phyloP scores from a whole-genome alignment of 2,329 filamentous ascomycete species.

The Penicillium janthinellum region DNA sequence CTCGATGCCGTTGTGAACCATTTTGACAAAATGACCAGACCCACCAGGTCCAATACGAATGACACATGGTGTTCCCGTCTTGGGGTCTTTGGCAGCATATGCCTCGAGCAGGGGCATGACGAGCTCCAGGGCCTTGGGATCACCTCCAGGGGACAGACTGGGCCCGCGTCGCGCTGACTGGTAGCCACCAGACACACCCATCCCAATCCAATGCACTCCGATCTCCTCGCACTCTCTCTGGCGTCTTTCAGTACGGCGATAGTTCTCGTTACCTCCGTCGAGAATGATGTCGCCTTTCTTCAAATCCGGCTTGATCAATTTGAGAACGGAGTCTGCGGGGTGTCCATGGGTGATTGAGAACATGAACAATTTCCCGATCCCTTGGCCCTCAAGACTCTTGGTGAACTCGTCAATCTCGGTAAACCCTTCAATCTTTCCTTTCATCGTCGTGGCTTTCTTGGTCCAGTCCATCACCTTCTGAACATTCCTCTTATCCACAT shows the following conservation, averaged over 20 bases:
- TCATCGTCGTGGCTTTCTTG: conserved; percentile 25
- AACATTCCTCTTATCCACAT: conserved; percentile 37
- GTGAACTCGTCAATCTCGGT: conserved; percentile 41
- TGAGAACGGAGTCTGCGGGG: conserved; percentile 41
- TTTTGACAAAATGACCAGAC: conserved; percentile 72
- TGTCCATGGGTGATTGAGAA: conserved; percentile 46
- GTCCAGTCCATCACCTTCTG: conserved; percentile 33
- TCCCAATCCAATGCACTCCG: conserved; percentile 67
- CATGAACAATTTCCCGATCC: conserved; percentile 40
- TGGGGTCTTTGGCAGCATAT: conserved; percentile 63
- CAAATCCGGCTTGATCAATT: conserved; percentile 53
- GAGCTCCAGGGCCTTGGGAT: conserved; percentile 57
- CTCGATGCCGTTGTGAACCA: conserved; percentile 75
- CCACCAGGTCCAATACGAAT: conserved; percentile 63
- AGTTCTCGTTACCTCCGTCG: conserved; percentile 70
- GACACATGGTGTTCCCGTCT: conserved; percentile 61
- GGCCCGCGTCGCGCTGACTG: conserved; percentile 67
- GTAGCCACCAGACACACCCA: conserved; percentile 70
- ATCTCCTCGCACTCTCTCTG: conserved; percentile 59
- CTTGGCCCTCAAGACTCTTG: conserved; percentile 36
- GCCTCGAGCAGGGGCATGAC: conserved; percentile 63
- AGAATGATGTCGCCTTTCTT: conserved; percentile 66
- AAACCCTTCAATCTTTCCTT: conserved; percentile 38
- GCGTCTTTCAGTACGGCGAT: conserved; percentile 63
- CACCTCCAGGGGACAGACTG: conserved; percentile 67